A percentile compares a stretch with the other conserved stretches of the same genome.
phyloP scores from a whole-genome alignment of 1,139 yeast species.

The Yamadazyma pseudoaaseri region DNA sequence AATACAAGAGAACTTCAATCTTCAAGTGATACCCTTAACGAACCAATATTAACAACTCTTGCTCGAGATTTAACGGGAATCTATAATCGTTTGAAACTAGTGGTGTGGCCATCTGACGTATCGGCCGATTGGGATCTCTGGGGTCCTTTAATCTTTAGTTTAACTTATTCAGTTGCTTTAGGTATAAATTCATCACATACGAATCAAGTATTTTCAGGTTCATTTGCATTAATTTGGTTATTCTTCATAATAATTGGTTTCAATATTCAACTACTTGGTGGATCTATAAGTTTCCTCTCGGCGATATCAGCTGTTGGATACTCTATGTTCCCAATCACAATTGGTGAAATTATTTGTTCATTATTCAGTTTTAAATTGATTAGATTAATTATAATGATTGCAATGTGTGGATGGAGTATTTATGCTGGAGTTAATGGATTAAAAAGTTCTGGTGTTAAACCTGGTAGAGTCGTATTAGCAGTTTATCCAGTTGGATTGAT shows the following conservation, averaged over 20 bases:
- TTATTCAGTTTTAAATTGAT: constrained; percentile 51
- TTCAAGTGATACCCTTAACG: constrained; percentile 71
- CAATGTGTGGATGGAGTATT: constrained; percentile 70
- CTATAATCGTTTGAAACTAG: constrained; percentile 61
- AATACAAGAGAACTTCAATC: constrained; percentile 1
- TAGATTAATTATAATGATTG: constrained; percentile 51
- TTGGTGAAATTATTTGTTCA: constrained; percentile 63
- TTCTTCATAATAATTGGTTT: constrained; percentile 58
- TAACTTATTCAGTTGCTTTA: constrained; percentile 57
- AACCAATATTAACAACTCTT: constrained; percentile 70
- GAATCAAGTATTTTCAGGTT: constrained; percentile 51
- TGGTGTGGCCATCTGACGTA: constrained; percentile 67
- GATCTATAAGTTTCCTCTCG: constrained; percentile 67
- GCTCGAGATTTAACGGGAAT: constrained; percentile 67
- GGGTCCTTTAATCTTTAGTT: constrained; percentile 82
- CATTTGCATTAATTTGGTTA: constrained; percentile 51
- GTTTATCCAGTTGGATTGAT: constrained; percentile 78
- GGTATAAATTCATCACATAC: constrained; percentile 47
- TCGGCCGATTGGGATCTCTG: constrained; percentile 80
- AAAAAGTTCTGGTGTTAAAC: constrained; percentile 66
- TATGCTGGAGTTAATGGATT: constrained; percentile 67
- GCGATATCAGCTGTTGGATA: constrained; percentile 83
- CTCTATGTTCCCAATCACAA: constrained; percentile 72
- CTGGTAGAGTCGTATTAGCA: constrained; percentile 70
- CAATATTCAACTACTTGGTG: constrained; percentile 76